Conservation (phyloP, 768 basidiomycete species). For the Suillus americanus region DNA sequence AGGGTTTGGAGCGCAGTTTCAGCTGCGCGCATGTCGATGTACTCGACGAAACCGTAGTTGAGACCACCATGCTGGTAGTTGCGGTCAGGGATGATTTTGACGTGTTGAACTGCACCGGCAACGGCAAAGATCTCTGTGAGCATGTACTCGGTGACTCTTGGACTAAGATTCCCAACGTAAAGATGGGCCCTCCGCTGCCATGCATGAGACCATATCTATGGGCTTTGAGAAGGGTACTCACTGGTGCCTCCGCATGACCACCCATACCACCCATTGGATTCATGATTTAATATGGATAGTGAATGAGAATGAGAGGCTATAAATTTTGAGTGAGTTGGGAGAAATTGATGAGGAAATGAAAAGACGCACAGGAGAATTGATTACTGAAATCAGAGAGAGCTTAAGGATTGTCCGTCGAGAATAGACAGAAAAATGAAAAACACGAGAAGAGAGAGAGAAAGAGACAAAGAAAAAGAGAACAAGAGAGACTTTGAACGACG, state of each 20-base stretch:
- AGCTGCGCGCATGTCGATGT: slow-evolving; percentile 97
- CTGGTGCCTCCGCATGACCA: slow-evolving; percentile 73
- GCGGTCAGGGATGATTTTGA: slow-evolving; percentile 99
- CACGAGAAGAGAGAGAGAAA: slow-evolving; percentile 31
- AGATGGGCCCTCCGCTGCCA: slow-evolving; percentile 89
- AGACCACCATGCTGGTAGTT: slow-evolving; percentile 99
- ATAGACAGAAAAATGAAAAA: slow-evolving; percentile 35
- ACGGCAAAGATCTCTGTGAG: slow-evolving; percentile 97
- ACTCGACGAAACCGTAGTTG: slow-evolving; percentile 99
- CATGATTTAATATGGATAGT: slow-evolving; percentile 53
- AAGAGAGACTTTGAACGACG: slow-evolving; percentile 19
- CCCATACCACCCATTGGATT: slow-evolving; percentile 71
- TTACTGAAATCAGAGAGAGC: slow-evolving; percentile 32
- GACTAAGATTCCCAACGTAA: slow-evolving; percentile 97
- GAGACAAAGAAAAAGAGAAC: slow-evolving; percentile 33
- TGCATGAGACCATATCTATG: slow-evolving; percentile 11
- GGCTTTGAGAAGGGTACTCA: slow-evolving; percentile 37
- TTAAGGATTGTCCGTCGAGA: slow-evolving; percentile 43
- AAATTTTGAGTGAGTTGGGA: slow-evolving; percentile 4
- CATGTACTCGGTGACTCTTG: slow-evolving; percentile 99
- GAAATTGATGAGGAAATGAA: slow-evolving; percentile 25
- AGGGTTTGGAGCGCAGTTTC: slow-evolving; percentile 98
- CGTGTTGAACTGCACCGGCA: slow-evolving; percentile 95
- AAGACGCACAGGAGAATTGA: slow-evolving; percentile 27
- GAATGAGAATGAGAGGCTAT: slow-evolving; percentile 19